Conservation (phyloP, 768 basidiomycete species). For the Vararia minispora region DNA sequence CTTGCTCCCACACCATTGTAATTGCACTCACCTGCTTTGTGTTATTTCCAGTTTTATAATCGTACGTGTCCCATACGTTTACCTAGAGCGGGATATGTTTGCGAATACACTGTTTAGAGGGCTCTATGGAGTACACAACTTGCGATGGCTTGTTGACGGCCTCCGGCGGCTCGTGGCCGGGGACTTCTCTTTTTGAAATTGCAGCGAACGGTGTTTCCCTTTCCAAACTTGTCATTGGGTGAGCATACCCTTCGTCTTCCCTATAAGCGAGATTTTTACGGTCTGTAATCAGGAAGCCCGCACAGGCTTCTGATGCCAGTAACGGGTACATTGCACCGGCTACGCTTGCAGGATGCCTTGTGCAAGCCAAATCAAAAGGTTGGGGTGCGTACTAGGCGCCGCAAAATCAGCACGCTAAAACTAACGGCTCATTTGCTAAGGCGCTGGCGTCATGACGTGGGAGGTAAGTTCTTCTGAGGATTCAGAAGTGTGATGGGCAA, state of each 20-base stretch:
- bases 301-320: constrained; percentile 27
- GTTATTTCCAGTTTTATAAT: constrained; percentile 25
- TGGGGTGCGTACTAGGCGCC: constrained; percentile 73
- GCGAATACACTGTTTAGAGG: constrained; percentile 32
- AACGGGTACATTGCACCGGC: constrained; percentile 49
- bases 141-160: constrained; percentile 46
- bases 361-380: constrained; percentile 46
- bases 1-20: too few species aligned
- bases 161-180: constrained; percentile 51
- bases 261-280: too few species aligned
- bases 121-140: constrained; percentile 49
- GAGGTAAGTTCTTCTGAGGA: too few species aligned
- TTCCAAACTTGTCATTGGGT: constrained; percentile 41
- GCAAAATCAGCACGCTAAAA: too few species aligned
- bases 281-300: constrained; percentile 51
- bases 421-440: too few species aligned
- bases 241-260: too few species aligned
- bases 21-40: too few species aligned
- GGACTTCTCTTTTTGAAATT: constrained; percentile 47
- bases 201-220: constrained; percentile 32
- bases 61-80: constrained; percentile 15
- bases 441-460: constrained; percentile 7
- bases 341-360: constrained; percentile 47
- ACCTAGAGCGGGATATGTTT: neutral
- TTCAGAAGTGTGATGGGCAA: too few species aligned